These are phyloP conservation scores for Aureobasidium pullulans DNA, from an alignment of 2,329 filamentous ascomycete species.

Conservation along the genomic window DNA sequence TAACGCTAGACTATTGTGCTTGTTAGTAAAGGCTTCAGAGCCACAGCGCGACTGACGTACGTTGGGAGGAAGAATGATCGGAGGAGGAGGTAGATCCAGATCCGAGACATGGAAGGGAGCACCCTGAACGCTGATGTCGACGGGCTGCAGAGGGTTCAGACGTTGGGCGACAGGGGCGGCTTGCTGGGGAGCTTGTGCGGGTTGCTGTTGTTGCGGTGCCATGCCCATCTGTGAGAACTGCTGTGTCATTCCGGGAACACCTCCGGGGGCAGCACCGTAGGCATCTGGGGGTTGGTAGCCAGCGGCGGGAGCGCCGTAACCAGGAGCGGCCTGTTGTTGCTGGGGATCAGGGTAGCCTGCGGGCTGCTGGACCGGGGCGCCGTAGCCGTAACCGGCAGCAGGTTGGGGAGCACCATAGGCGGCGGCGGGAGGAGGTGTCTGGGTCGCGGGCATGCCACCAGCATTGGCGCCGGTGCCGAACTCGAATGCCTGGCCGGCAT, in stretches of 20 bases:
- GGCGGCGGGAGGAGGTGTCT: slow-evolving; percentile 42
- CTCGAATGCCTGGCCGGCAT: slow-evolving; percentile 90
- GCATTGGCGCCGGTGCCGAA: slow-evolving; percentile 81
- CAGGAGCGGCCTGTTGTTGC: slow-evolving; percentile 23
- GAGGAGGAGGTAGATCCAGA: slow-evolving; percentile 82
- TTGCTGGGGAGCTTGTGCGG: slow-evolving; percentile 44
- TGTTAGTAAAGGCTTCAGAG: slow-evolving; percentile 15
- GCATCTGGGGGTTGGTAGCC: slow-evolving; percentile 58
- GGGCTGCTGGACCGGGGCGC: slow-evolving; percentile 25
- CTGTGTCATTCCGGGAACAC: slow-evolving; percentile 61
- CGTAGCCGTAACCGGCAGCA: slow-evolving; percentile 18
- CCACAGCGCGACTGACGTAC: slow-evolving; percentile 48
- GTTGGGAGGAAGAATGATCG: slow-evolving; percentile 84
- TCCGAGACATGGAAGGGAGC: slow-evolving; percentile 93
- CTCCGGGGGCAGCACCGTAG: slow-evolving; percentile 35
- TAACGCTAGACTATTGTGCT: slow-evolving; percentile 65
- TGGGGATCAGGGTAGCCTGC: slow-evolving; percentile 23
- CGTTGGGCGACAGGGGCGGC: slow-evolving; percentile 44
- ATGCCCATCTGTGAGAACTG: slow-evolving; percentile 76
- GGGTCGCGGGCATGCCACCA: slow-evolving; percentile 30
- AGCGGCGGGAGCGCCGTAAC: slow-evolving; percentile 46
- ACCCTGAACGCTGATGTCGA: slow-evolving; percentile 66
- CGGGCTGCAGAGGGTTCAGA: slow-evolving; percentile 85
- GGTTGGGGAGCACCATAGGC: slow-evolving; percentile 37
- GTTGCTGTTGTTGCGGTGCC: slow-evolving; percentile 38